phyloP scores from a whole-genome alignment of 257 asterid genomes.

The Solanum bukasovii region DNA sequence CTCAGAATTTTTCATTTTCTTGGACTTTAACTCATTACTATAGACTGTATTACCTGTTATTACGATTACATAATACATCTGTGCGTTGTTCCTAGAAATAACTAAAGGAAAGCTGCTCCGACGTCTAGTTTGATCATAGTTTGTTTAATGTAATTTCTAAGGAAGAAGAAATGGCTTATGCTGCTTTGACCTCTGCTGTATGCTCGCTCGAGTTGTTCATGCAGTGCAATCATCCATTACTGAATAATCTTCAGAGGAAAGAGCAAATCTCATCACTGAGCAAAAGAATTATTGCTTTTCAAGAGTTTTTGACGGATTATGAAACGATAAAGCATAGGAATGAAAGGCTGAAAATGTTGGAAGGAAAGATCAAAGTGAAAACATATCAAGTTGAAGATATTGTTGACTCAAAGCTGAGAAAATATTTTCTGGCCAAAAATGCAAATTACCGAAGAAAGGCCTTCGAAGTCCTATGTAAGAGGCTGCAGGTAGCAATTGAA shows the following conservation, averaged over 20 bases:
- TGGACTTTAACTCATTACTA: neutral
- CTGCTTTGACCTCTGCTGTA: slow-evolving; percentile 12
- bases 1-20: neutral
- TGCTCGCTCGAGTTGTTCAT: slow-evolving; percentile 2
- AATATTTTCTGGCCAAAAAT: neutral
- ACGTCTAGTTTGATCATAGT: neutral
- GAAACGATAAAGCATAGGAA: neutral
- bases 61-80: neutral
- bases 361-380: slow-evolving; percentile 4
- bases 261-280: slow-evolving; percentile 1
- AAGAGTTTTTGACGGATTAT: slow-evolving; percentile 8
- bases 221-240: neutral
- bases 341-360: slow-evolving; percentile 3
- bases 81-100: neutral
- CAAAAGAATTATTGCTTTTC: slow-evolving; percentile 3
- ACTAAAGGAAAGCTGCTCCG: neutral
- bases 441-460: neutral
- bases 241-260: neutral
- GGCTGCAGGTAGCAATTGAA: neutral
- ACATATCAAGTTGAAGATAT: slow-evolving; percentile 12
- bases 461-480: neutral
- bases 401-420: neutral
- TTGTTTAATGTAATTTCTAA: neutral
- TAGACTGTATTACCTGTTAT: neutral
- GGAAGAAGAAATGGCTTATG: slow-evolving; percentile 18